phyloP scores from a whole-genome alignment of 352 stramenopile genomes.

The Phytophthora sp. region DNA sequence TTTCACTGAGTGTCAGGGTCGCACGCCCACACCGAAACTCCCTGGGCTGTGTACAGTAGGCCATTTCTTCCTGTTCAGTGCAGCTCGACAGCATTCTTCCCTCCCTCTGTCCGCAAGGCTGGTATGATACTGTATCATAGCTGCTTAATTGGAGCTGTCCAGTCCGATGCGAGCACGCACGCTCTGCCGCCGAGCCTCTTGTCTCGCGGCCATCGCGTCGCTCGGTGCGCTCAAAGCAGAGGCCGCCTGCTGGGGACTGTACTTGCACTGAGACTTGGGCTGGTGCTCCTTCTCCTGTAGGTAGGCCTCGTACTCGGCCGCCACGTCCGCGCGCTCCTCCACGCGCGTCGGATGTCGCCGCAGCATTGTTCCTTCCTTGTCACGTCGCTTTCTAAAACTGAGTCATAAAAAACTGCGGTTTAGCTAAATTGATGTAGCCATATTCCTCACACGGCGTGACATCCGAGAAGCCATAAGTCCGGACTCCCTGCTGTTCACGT shows the following conservation, averaged over 20 bases:
- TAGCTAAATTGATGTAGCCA: constrained; percentile 9
- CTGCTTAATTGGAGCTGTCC: constrained; percentile 19
- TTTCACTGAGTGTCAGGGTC: too few relatives aligned
- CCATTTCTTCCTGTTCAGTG: not conserved
- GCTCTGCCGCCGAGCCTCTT: constrained; percentile 34
- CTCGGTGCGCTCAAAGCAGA: not conserved
- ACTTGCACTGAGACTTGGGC: constrained; percentile 11
- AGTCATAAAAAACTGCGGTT: not conserved
- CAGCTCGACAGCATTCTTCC: too few relatives aligned
- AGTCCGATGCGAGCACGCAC: constrained; percentile 46
- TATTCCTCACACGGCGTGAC: not conserved
- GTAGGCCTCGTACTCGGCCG: constrained; percentile 77
- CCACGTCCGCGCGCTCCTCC: constrained; percentile 69
- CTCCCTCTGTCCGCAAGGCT: too few relatives aligned
- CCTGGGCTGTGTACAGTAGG: too few relatives aligned
- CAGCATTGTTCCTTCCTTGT: too few relatives aligned
- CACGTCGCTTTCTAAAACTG: constrained; percentile 15
- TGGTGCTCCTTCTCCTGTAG: constrained; percentile 56
- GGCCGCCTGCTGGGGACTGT: constrained; percentile 1
- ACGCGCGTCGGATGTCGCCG: constrained; percentile 59
- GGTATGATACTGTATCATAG: too few relatives aligned
- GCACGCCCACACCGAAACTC: too few relatives aligned
- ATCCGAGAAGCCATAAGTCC: too few relatives aligned
- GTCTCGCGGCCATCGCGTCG: constrained; percentile 21
- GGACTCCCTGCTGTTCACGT: constrained; percentile 20